Conservation (phyloP, 306 rosid genomes). For the Luffa acutangula region DNA sequence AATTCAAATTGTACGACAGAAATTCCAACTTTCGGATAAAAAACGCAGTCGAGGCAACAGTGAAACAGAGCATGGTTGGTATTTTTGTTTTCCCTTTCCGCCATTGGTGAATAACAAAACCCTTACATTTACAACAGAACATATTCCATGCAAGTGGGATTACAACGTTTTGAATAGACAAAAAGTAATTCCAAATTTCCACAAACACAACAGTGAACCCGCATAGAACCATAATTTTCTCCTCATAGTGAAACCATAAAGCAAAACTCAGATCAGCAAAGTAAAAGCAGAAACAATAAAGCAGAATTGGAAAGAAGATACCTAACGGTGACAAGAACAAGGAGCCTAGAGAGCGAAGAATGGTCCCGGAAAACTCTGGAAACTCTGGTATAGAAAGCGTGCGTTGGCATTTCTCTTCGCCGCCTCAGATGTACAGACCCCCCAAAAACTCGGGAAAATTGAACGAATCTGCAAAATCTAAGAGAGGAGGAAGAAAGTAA, state of each 20-base stretch:
- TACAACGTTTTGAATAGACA: not conserved
- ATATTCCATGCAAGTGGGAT: not conserved
- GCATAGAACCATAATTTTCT: not conserved
- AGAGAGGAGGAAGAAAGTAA: not conserved
- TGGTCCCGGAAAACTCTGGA: conserved; percentile 39
- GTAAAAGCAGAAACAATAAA: not conserved
- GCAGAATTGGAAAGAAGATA: conserved; percentile 5
- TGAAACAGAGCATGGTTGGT: not conserved
- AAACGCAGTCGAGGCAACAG: not conserved
- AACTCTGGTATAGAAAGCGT: conserved; percentile 26
- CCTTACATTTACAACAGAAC: not conserved
- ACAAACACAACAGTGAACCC: not conserved
- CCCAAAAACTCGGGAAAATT: not conserved
- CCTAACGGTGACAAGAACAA: conserved; percentile 64
- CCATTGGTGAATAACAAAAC: not conserved
- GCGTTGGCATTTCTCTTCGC: conserved; percentile 28
- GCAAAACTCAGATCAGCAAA: not conserved
- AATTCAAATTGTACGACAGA: not conserved
- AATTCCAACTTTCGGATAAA: not conserved
- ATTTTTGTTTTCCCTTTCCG: not conserved
- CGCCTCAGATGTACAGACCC: conserved; percentile 6
- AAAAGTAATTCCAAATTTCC: not conserved
- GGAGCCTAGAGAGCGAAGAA: conserved; percentile 39
- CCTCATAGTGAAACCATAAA: not conserved
- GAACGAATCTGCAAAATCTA: not conserved